Evolutionary conservation across 441 rosid genomes (phyloP), one percentile per base, ranked within the genome.

Genomic region (Viola pubescens): DNA sequence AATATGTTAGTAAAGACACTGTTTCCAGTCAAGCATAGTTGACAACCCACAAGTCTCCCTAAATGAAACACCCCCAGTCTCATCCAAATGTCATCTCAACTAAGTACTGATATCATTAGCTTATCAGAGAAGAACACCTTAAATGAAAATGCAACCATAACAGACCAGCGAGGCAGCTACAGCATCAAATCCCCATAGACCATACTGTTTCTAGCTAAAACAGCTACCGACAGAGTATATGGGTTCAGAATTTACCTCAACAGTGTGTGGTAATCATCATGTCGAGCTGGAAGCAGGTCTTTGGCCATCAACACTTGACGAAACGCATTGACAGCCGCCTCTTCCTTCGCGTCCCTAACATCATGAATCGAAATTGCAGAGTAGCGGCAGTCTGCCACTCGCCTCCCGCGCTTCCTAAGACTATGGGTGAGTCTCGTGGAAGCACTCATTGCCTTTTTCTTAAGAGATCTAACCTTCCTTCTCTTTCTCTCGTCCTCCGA

Each of bases 241-340:
- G 3, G 34, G 0, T 26, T 26, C 34, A 26, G 48, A 10, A 39
- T 4, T 65, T 65, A 86, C 96, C 98, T 91, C 77, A 91, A 71
- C 73, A 91, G 78, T 10, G 94, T 89, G 66, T 91, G 95, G 70
- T 87, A 89, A 79, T 89, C 94, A 59, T 89, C 91, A 16, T 80
- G 94, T 7, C 80, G 74, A 49, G 76, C 49, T 0, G 94, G 97
- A 58, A 91, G 97, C 80, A 79, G 71, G 68, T 84, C 87, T n/a
- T 68, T 73, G 7, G 79, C 70, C 52, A 81, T 76, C 82, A 91
- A 79, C 59, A 73, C 67, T 59, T 72, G 80, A 61, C 95, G 94
- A 68, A 91, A 82, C 4, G 66, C 80, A 71, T 63, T 77, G 8
- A 89, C 98, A 0, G 87, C 82, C 11, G 76, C 81, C 47, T 82